Base-by-base conservation (phyloP, 1,284 basidiomycete species). In the Trichosporon ovoides region DNA sequence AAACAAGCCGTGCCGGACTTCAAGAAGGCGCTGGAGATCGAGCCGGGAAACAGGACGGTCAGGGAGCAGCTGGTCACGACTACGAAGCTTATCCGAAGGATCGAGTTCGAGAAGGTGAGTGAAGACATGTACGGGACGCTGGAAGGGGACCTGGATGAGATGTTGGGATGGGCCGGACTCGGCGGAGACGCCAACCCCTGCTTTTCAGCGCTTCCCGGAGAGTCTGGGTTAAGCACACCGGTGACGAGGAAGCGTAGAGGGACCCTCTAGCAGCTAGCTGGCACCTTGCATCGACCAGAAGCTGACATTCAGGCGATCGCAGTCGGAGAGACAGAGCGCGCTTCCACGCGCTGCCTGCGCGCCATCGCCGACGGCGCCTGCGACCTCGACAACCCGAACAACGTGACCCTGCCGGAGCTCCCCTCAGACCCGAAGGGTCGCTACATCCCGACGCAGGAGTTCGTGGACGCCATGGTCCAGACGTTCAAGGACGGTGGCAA, bases 261-360 rank as follows among this genome's bases (percentile, higher is more conserved):
- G 33, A 59, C 58, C 20, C n/a, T n/a, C 24, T n/a, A n/a, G n/a
- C n/a, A n/a, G n/a, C n/a, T n/a, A n/a, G n/a, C n/a, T n/a, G n/a
- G n/a, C n/a, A n/a, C n/a, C n/a, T n/a, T n/a, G n/a, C n/a, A n/a
- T n/a, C n/a, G n/a, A n/a, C n/a, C n/a, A n/a, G n/a, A n/a, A n/a
- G n/a, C n/a, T n/a, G n/a, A n/a, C n/a, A n/a, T n/a, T 40, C 55
- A 89, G 88, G 92, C 92, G 16, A 96, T 96, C 63, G 89, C 91
- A 67, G 81, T 89, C 56, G 89, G 90, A 69, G 91, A 90, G 63
- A 89, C 91, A 71, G 87, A 91, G 75, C 83, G 81, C 55, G 82
- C 88, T 0, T 85, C 86, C 0, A 80, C 84, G 28, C 81, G 86
- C 66, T 91, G 89, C 72, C 69, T 81, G 18, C 85, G 88, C 66